Percentiles rank a stretch among this genome's conserved stretches.
Conservation (phyloP, 192 early-diverging fungal genomes). For the Dimargaris cristalligena region DNA sequence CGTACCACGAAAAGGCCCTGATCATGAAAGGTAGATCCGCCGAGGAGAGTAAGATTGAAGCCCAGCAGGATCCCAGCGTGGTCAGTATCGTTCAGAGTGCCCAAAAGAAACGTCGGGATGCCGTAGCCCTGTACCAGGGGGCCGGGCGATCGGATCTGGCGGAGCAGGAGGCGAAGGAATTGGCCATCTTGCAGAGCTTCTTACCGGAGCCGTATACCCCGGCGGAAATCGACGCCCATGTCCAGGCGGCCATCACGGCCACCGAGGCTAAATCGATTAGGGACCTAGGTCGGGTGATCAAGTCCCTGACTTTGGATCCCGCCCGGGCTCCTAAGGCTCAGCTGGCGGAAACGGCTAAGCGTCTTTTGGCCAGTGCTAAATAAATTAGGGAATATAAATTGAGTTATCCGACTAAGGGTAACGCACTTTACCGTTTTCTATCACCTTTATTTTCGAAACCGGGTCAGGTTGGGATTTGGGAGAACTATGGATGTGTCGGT, state of each 20-base stretch:
- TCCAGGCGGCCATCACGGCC: constrained; percentile 31
- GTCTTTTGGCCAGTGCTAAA: constrained; percentile 29
- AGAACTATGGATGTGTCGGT: too few relatives aligned
- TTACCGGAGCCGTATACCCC: constrained; percentile 61
- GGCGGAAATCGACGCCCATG: constrained; percentile 49
- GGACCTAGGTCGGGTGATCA: constrained; percentile 80
- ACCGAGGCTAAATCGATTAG: constrained; percentile 40
- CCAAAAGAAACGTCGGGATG: constrained; percentile 68
- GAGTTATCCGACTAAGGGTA: too few relatives aligned
- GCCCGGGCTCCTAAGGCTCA: constrained; percentile 55
- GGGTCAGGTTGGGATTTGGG: too few relatives aligned
- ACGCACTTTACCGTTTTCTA: too few relatives aligned
- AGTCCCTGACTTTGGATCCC: constrained; percentile 48
- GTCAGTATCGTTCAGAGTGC: constrained; percentile 54
- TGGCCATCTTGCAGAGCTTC: constrained; percentile 47
- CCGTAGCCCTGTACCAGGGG: constrained; percentile 41
- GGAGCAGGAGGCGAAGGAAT: constrained; percentile 46
- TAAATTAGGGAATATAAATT: too few relatives aligned
- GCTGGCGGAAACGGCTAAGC: constrained; percentile 62
- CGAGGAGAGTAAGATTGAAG: neutral
- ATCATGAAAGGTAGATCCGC: neutral
- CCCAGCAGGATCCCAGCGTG: constrained; percentile 38
- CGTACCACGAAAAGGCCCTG: constrained; percentile 54
- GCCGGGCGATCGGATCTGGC: constrained; percentile 61
- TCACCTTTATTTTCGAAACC: too few relatives aligned